These are phyloP conservation scores for Venturiaceae sp. DNA, from an alignment of 2,329 filamentous ascomycete genomes.

Conservation along the genomic window DNA sequence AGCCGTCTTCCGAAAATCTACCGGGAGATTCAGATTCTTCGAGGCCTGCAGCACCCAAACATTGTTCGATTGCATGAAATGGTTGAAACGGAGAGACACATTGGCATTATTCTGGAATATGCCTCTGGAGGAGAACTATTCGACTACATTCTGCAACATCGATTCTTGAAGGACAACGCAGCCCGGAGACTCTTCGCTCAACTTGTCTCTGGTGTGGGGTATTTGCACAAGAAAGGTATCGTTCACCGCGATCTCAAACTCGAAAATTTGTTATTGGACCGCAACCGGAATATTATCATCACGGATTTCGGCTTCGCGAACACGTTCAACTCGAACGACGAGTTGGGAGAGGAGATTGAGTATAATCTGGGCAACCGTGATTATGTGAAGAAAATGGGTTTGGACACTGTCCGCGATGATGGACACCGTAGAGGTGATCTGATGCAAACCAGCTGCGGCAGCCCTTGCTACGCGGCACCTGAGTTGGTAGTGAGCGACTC, in stretches of 20 bases:
- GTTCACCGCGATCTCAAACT: slow-evolving; percentile 95
- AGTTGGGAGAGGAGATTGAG: slow-evolving; percentile 84
- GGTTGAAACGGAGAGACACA: slow-evolving; percentile 94
- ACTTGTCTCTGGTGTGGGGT: slow-evolving; percentile 90
- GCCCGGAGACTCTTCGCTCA: slow-evolving; percentile 90
- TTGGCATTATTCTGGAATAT: slow-evolving; percentile 97
- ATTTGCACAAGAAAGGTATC: slow-evolving; percentile 96
- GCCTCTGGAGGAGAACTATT: slow-evolving; percentile 96
- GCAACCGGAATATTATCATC: slow-evolving; percentile 98
- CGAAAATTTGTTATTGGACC: slow-evolving; percentile 88
- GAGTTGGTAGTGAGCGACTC: slow-evolving; percentile 97
- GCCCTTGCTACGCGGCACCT: slow-evolving; percentile 93
- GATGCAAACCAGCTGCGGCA: slow-evolving; percentile 98
- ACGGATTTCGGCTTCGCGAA: slow-evolving; percentile 99
- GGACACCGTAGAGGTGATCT: slow-evolving; percentile 80
- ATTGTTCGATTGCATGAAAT: slow-evolving; percentile 97
- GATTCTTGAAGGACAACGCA: slow-evolving; percentile 89
- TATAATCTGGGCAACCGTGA: slow-evolving; percentile 78
- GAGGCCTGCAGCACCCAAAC: slow-evolving; percentile 84
- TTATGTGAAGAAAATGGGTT: slow-evolving; percentile 74
- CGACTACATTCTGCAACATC: slow-evolving; percentile 94
- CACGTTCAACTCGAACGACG: slow-evolving; percentile 83
- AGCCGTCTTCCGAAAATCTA: slow-evolving; percentile 92
- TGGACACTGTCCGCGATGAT: slow-evolving; percentile 68
- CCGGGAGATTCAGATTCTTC: slow-evolving; percentile 87